Percentiles rank a stretch among this genome's conserved stretches.
phyloP scores from a whole-genome alignment of 2,329 filamentous ascomycete species.

The Meredithiella fracta region DNA sequence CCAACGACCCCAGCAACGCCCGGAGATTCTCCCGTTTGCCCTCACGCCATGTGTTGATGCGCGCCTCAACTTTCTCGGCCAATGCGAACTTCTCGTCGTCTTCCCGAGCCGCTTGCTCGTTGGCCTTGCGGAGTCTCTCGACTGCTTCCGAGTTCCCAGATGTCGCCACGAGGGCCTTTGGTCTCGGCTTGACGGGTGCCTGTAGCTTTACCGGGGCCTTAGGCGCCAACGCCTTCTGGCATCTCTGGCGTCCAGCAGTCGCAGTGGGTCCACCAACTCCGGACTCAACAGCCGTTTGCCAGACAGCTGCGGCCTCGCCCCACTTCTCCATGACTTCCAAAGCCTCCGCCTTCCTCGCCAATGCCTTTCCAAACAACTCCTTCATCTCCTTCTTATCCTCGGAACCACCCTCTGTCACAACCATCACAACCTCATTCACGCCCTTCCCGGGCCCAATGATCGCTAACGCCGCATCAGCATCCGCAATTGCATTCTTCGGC shows the following conservation, averaged over 20 bases:
- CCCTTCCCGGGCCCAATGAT: constrained; percentile 69
- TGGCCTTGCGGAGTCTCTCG: constrained; percentile 62
- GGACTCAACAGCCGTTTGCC: constrained; percentile 67
- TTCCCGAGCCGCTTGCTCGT: constrained; percentile 66
- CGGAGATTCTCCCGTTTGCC: constrained; percentile 87
- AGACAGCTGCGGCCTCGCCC: constrained; percentile 63
- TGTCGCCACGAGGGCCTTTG: constrained; percentile 15
- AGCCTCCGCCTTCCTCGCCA: constrained; percentile 89
- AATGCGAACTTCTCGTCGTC: constrained; percentile 90
- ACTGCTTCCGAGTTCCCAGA: constrained; percentile 55
- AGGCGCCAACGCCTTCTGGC: constrained; percentile 68
- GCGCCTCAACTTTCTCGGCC: constrained; percentile 68
- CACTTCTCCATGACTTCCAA: constrained; percentile 92
- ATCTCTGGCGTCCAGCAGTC: constrained; percentile 71
- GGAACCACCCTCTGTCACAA: constrained; percentile 36
- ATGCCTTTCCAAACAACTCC: constrained; percentile 81
- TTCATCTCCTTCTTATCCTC: constrained; percentile 67
- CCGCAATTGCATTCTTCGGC: constrained; percentile 68
- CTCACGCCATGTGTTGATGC: constrained; percentile 64
- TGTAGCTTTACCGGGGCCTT: constrained; percentile 32
- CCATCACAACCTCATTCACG: constrained; percentile 63
- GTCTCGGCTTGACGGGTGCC: constrained; percentile 16
- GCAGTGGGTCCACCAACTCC: constrained; percentile 75
- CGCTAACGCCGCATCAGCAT: constrained; percentile 64
- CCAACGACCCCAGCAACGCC: constrained; percentile 70